Evolutionary conservation across 495 filamentous ascomycete species (phyloP), one percentile per base, ranked within the genome.

Genomic region (Mytilinidion resinicola): DNA sequence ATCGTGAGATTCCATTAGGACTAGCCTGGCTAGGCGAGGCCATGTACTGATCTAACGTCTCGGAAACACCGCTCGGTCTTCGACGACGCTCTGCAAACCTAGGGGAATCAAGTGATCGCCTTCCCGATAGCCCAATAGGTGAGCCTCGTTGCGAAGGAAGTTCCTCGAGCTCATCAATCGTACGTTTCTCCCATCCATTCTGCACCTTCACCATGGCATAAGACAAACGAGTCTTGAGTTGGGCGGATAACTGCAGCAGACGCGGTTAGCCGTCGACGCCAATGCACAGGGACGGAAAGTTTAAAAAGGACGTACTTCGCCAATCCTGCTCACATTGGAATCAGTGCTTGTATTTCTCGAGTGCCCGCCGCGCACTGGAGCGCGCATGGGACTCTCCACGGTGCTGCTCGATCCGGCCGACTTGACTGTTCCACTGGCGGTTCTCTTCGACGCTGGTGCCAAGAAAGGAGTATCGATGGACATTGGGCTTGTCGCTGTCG

Each of bases 181-280:
- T 80, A 59, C 81, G 82, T 11, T 80, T 78, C 73, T 92, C 84
- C 79, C 89, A 89, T 51, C 87, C 89, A 69, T 93, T 84, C 72
- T 92, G 85, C 39, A 96, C 85, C 69, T 95, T 95, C 64, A 91
- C 81, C 75, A 92, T 89, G 37, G 90, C 90, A 70, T 96, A 95
- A 6, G 88, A 88, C 11, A 96, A 76, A 51, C 89, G 86, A 7
- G 89, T 81, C 60, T 83, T 84, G 21, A 96, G 78, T 65, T 90
- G 83, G 38, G 82, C 80, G 34, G 90, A 89, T 46, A 93, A 70
- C 86, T 95, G 65, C 41, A 55, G 53, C 51, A 54, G 6, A 42
- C 38, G 20, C 36, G 9, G 30, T 64, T 43, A 63, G 64, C 57
- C 35, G 44, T 51, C 56, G 34, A 50, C 60, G 21, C 39, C 42